Evolutionary conservation across 306 rosid species (phyloP).

Genomic region (Cicer bijugum): DNA sequence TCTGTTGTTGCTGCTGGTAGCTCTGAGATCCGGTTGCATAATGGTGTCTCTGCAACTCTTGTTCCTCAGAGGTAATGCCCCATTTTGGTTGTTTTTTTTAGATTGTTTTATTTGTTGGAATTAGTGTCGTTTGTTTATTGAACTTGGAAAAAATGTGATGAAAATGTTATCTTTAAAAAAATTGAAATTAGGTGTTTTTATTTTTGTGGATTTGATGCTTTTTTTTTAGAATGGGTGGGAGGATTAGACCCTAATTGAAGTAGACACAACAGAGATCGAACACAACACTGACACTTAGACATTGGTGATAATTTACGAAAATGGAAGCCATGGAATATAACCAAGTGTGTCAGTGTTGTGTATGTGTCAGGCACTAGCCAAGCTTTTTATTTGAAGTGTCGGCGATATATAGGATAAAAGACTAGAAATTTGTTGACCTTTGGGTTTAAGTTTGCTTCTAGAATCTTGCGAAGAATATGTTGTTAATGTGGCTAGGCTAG

Average conservation of each 20-base stretch:
- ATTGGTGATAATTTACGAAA: no score
- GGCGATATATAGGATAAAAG: no score
- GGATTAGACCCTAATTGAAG: background rate
- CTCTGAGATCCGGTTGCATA: constrained; percentile 84
- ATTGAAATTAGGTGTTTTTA: background rate
- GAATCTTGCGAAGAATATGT: constrained; percentile 22
- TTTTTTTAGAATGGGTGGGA: background rate
- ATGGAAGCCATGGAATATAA: no score
- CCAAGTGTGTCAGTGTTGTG: no score
- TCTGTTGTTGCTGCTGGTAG: constrained; percentile 68
- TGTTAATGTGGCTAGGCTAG: constrained; percentile 26
- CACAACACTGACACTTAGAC: no score
- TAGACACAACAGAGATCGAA: background rate
- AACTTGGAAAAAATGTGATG: background rate
- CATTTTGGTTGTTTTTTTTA: constrained; percentile 12
- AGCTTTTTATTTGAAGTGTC: no score
- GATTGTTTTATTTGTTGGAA: background rate
- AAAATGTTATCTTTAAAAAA: background rate
- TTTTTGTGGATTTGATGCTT: background rate
- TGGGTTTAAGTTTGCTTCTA: constrained; percentile 30
- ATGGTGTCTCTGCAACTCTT: constrained; percentile 66
- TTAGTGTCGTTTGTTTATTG: background rate
- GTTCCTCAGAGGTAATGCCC: constrained; percentile 50
- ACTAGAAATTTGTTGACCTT: constrained; percentile 22
- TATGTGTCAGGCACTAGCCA: no score